These are phyloP conservation scores for Podospora bellae-mahoneyi DNA, from an alignment of 495 filamentous ascomycete genomes.

Conservation along the genomic window DNA sequence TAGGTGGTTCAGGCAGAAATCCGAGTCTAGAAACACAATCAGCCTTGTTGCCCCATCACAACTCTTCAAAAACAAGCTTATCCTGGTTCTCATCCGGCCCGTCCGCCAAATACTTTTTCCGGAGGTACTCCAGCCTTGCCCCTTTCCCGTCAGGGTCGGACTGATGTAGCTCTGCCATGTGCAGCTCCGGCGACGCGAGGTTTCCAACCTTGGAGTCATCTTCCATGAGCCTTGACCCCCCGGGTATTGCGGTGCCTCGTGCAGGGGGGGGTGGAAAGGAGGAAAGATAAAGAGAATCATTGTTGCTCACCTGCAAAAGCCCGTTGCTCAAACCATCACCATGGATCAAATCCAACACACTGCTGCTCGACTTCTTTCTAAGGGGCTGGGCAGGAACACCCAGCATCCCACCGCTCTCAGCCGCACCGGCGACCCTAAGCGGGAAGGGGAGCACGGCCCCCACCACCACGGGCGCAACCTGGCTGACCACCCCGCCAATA, in stretches of 20 bases:
- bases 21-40: slow-evolving; percentile 1
- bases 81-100: slow-evolving; percentile 18
- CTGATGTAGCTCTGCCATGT: no score
- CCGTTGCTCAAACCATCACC: slow-evolving; percentile 1
- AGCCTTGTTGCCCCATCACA: neutral
- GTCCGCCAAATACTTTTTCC: neutral
- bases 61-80: slow-evolving; percentile 15
- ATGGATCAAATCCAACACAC: neutral
- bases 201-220: no score
- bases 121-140: slow-evolving; percentile 5
- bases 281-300: neutral
- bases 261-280: neutral
- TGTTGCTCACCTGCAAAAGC: slow-evolving; percentile 5
- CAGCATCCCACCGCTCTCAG: neutral
- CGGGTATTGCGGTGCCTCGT: neutral
- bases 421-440: neutral
- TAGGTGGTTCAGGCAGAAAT: neutral
- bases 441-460: neutral
- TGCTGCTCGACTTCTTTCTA: neutral
- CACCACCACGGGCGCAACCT: slow-evolving; percentile 12
- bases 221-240: neutral
- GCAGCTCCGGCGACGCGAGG: no score
- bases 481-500: slow-evolving; percentile 22
- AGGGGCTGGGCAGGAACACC: neutral
- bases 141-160: neutral